These are phyloP conservation scores for Myxozyma melibiosi DNA, from an alignment of 805 yeast genomes.

Conservation along the genomic window DNA sequence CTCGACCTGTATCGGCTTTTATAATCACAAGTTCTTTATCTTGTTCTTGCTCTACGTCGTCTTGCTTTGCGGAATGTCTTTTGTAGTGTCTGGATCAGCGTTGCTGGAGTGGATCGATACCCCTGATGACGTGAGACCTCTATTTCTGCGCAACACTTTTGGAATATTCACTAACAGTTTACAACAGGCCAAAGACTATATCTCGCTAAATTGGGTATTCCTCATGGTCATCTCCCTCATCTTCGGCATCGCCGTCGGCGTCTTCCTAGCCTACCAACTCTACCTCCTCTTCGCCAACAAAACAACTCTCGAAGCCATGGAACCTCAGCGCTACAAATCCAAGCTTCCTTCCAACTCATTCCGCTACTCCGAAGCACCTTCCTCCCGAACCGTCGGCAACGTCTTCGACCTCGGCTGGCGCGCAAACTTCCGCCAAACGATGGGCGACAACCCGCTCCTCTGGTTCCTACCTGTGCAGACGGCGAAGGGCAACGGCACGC, in stretches of 20 bases:
- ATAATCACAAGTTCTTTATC: conserved; percentile 75
- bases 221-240: conserved; percentile 57
- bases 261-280: conserved; percentile 56
- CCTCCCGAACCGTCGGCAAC: conserved; percentile 56
- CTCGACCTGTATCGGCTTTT: conserved; percentile 80
- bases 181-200: conserved; percentile 41
- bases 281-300: conserved; percentile 60
- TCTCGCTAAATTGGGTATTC: conserved; percentile 63
- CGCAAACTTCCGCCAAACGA: conserved; percentile 65
- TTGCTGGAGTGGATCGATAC: conserved; percentile 53
- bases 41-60: conserved; percentile 74
- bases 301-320: conserved; percentile 78
- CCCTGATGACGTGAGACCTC: conserved; percentile 43
- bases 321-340: conserved; percentile 43
- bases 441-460: conserved; percentile 67
- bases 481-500: conserved; percentile 45
- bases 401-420: conserved; percentile 71
- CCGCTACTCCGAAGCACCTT: conserved; percentile 49
- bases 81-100: conserved; percentile 46
- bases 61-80: conserved; percentile 50
- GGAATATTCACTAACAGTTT: not conserved
- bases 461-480: conserved; percentile 70
- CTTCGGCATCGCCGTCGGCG: conserved; percentile 56
- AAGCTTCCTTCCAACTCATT: conserved; percentile 40
- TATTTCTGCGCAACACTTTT: not conserved